These are phyloP conservation scores for Russula dissimulans DNA, from an alignment of 768 basidiomycete species.

Conservation along the genomic window DNA sequence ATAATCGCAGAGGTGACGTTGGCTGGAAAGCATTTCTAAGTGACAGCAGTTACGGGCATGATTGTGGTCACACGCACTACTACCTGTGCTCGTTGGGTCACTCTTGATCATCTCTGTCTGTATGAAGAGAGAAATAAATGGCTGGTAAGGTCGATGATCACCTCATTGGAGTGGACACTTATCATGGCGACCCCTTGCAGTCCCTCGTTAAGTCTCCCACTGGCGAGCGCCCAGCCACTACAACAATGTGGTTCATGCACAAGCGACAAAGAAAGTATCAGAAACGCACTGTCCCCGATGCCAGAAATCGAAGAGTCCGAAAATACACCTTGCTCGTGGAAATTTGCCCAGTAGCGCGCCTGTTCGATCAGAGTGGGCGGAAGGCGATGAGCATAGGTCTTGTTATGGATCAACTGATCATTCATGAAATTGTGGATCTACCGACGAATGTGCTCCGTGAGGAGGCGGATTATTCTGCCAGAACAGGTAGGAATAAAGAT, in stretches of 20 bases:
- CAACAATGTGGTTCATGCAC: neutral
- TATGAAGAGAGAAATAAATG: slow-evolving; percentile 83
- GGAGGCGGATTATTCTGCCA: neutral
- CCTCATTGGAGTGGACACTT: no score
- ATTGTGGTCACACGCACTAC: slow-evolving; percentile 45
- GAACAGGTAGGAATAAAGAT: no score
- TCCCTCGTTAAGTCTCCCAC: no score
- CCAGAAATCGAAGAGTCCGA: slow-evolving; percentile 49
- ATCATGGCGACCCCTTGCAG: no score
- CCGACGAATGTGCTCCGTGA: neutral
- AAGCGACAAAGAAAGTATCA: no score
- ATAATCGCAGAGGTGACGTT: slow-evolving; percentile 65
- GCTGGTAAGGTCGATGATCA: slow-evolving; percentile 82
- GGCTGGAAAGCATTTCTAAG: slow-evolving; percentile 34
- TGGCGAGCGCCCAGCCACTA: slow-evolving; percentile 81
- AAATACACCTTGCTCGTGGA: slow-evolving; percentile 73
- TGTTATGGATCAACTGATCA: slow-evolving; percentile 71
- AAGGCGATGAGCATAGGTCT: slow-evolving; percentile 68
- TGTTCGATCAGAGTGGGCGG: slow-evolving; percentile 73
- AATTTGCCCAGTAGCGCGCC: slow-evolving; percentile 66
- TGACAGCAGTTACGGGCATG: neutral
- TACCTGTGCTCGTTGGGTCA: slow-evolving; percentile 48
- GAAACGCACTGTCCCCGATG: slow-evolving; percentile 67
- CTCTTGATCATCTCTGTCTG: slow-evolving; percentile 55
- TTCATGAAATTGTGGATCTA: slow-evolving; percentile 74